Evolutionary conservation across 768 basidiomycete genomes (phyloP), one percentile per base, ranked within the genome.

Genomic region (Fistulinella prunicolor): DNA sequence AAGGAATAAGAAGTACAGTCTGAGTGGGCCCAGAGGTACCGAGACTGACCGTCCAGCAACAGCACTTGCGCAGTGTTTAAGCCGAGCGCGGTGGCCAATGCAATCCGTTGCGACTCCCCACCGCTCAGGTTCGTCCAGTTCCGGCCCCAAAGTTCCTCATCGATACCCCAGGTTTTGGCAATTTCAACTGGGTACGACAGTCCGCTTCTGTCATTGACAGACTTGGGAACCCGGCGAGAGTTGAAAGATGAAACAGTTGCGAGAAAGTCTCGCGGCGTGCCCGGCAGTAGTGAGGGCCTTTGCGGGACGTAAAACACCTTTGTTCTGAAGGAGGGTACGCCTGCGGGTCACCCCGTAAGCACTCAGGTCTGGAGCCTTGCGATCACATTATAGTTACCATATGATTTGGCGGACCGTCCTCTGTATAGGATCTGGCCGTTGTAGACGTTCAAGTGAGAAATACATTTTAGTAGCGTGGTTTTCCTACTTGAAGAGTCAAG

Each of bases 281-380:
- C 86, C 1, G 90, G 80, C 19, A 95, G 79, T n/a, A 94, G 73
- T 1, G 91, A 87, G 0, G 93, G 86, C 34, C 93, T 75, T 66
- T 95, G 93, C 1, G 93, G 92, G 21, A 94, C 83, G 63, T 95
- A 95, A 49, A 85, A 78, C 3, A 95, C 82, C 46, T 76, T 78
- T 0, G 85, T 91, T 42, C 93, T 81, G 68, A 83, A 95, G 16
- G 63, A 61, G 3, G 93, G 89, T 20, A 93, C 79, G 12, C 86
- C 90, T 86, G 59, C 28, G 8, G 23, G n/a, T 24, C 28, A 23
- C n/a, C 17, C 12, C 28, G 22, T 55, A 5, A 56, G 46, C 13
- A 38, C 24, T 12, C n/a, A n/a, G n/a, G n/a, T n/a, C n/a, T n/a
- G n/a, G 35, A 24, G 34, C n/a, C 5, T 36, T n/a, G 22, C 42